Conservation (phyloP, 176 grass and related monocot genomes). For the Triticum aestivum region IWGSC_CS_RefSeq_v2.1 NC_057797.1:8695790-8696289, state of each 20-base stretch:
- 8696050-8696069: neutral
- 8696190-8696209: neutral
- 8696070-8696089: neutral
- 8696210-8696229: neutral
- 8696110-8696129: neutral
- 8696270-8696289: neutral
- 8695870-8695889: constrained; percentile 21
- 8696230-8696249: neutral
- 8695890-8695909: constrained; percentile 8
- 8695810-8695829: constrained; percentile 36
- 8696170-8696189: no score
- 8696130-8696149: neutral
- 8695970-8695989: neutral
- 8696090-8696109: neutral
- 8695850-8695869: constrained; percentile 39
- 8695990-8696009: neutral
- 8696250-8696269: neutral
- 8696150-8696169: neutral
- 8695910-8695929: neutral
- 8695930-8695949: neutral
- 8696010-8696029: neutral
- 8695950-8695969: neutral
- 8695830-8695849: constrained; percentile 40
- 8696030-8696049: neutral
- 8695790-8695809: constrained; percentile 4